Evolutionary conservation across 2,329 filamentous ascomycete genomes (phyloP), one percentile per base, ranked within the genome.

Genomic region (Volutella citrinella): DNA sequence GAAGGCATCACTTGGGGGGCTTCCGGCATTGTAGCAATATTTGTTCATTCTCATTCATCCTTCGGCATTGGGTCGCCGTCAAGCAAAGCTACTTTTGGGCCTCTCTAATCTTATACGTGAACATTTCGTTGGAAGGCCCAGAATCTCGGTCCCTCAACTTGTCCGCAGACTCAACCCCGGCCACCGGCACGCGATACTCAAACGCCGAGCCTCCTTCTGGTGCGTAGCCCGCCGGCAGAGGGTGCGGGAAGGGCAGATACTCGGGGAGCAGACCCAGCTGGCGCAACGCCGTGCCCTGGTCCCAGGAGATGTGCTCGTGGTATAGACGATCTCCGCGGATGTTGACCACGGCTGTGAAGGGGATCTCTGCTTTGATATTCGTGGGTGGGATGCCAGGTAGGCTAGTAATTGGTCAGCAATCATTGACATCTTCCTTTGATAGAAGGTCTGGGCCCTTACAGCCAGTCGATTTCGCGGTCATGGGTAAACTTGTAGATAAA

Each of bases 241-340:
- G 45, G 49, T 82, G 76, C 0, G 79, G 80, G 40, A 79, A 85
- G 0, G 75, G 72, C 0, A 86, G 65, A 42, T 78, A 85, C 36
- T 84, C 56, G 2, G 60, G 60, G 34, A 83, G 48, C 27, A 80
- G 45, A 0, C 74, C 78, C 4, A 79, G 50, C 47, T 82, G 79
- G 5, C 70, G 60, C n/a, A 85, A 57, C 8, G 76, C 76, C 1
- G 75, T 82, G 0, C 69, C 77, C 49, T 84, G 80, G 36, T 85
- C 81, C 81, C 81, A 85, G 9, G 72, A 68, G 10, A 85, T 79
- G 42, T 84, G 80, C 49, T 85, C 81, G 36, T 83, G 77, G 38
- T 76, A 80, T 1, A 85, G 56, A 3, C 76, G 67, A 33, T 82
- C 79, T 1, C 80, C 81, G 0, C 80, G 68, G 30, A 85, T 66